Evolutionary conservation across 768 basidiomycete genomes (phyloP).

Genomic region (Clavaria fumosa): DNA sequence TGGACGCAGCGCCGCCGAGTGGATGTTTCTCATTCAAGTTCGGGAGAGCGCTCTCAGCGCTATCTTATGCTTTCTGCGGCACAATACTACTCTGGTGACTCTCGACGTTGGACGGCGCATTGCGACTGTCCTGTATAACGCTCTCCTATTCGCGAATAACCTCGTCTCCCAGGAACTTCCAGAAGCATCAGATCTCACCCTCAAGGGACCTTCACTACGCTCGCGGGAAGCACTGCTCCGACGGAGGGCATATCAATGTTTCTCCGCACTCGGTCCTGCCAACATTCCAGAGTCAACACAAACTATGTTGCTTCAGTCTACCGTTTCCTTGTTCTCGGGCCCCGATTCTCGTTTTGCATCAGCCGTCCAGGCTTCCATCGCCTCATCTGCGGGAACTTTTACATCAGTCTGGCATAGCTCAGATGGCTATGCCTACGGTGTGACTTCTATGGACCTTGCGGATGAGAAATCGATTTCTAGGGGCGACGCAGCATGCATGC

Average conservation of each 20-base stretch:
- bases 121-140: slow-evolving; percentile 74
- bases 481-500: too few species aligned
- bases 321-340: slow-evolving; percentile 70
- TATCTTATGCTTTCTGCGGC: slow-evolving; percentile 71
- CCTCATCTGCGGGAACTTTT: slow-evolving; percentile 71
- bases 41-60: slow-evolving; percentile 84
- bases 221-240: slow-evolving; percentile 75
- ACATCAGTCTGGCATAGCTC: slow-evolving; percentile 71
- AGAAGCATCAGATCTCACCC: slow-evolving; percentile 22
- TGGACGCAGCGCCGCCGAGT: slow-evolving; percentile 60
- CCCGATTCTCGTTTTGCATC: slow-evolving; percentile 74
- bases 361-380: slow-evolving; percentile 83
- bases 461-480: slow-evolving; percentile 30
- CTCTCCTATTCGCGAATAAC: slow-evolving; percentile 77
- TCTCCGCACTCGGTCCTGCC: slow-evolving; percentile 63
- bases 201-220: slow-evolving; percentile 41
- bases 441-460: slow-evolving; percentile 49
- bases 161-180: slow-evolving; percentile 51
- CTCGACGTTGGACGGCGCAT: slow-evolving; percentile 86
- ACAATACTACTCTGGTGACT: slow-evolving; percentile 68
- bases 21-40: slow-evolving; percentile 83
- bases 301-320: slow-evolving; percentile 62
- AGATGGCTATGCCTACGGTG: slow-evolving; percentile 88
- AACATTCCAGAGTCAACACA: slow-evolving; percentile 78
- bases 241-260: slow-evolving; percentile 80